Conservation (phyloP, 208 protist species). For the Leishmania aethiopica region DNA sequence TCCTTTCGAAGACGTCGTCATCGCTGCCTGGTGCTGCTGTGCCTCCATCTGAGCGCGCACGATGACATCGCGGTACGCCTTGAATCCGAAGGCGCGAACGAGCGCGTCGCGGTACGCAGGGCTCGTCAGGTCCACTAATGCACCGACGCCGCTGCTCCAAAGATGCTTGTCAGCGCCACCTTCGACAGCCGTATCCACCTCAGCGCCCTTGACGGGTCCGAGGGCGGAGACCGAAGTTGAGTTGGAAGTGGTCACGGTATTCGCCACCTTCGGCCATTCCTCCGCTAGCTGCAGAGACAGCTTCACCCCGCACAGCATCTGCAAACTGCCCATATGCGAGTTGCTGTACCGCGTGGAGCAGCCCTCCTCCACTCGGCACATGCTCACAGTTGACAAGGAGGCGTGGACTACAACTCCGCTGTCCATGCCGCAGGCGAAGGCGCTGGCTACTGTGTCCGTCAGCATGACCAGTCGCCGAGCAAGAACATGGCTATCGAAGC, state of each 20-base stretch:
- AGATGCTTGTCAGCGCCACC: background rate
- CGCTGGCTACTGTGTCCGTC: conserved; percentile 59
- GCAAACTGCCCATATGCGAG: conserved; percentile 15
- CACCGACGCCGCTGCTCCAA: too few species aligned
- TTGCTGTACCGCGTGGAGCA: conserved; percentile 23
- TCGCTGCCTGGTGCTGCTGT: background rate
- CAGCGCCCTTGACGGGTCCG: background rate
- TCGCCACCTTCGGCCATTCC: background rate
- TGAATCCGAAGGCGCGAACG: conserved; percentile 34
- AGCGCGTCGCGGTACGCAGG: conserved; percentile 16
- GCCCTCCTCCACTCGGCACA: conserved; percentile 25
- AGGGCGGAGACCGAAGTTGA: too few species aligned
- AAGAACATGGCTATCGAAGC: conserved; percentile 27
- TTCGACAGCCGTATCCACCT: background rate
- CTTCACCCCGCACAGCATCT: conserved; percentile 7
- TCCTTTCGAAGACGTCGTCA: conserved; percentile 9
- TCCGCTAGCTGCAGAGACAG: conserved; percentile 8
- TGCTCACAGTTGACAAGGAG: conserved; percentile 12
- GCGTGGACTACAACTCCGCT: conserved; percentile 34
- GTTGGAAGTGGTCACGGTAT: too few species aligned
- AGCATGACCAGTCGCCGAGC: conserved; percentile 47
- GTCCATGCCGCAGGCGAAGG: conserved; percentile 43
- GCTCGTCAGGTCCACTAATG: background rate
- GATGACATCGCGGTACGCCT: conserved; percentile 21
- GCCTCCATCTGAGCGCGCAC: background rate